Base-by-base conservation (phyloP, 2,329 filamentous ascomycete genomes). In the Lachnellula subtilissima region DNA sequence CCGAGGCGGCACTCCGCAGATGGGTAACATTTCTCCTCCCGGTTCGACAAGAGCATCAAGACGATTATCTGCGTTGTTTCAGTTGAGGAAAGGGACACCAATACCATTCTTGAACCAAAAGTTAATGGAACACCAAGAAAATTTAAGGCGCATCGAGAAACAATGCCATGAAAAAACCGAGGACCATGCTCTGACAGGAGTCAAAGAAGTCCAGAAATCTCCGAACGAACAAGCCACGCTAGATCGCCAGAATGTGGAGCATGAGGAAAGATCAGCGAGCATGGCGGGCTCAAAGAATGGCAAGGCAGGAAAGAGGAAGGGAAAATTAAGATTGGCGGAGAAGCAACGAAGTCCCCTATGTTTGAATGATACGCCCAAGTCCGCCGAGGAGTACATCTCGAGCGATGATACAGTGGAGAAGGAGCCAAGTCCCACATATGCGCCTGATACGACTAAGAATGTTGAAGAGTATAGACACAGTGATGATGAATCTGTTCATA, bases 91-190 rank as follows among this genome's bases (percentile, higher is more conserved):
- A 12, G 35, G 51, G 42, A 52, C 50, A 19, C 45, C 54, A 8
- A 50, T 56, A n/a, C 56, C 55, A 36, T 7, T 48, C 2, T 47
- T 61, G 25, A 61, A 53, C 9, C 49, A 61, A 40, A 60, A 54
- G 37, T 19, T 61, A 19, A 47, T 56, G 5, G 52, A 55, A 3
- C 56, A 59, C 22, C 55, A 61, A 46, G 54, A 63, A 45, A 53
- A 62, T 8, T 46, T 59, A 6, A 53, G 50, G 37, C 52, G 48
- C 6, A 54, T 52, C 11, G 50, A 56, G 28, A 48, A 43, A 50
- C 9, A 23, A 45, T 17, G 40, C 43, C 48, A 54, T 51, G 42
- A 48, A 52, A n/a, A 53, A 49, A 19, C 25, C 25, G 28, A 51
- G 8, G 15, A 40, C 11, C 28, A 51, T 19, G 19, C 17, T 15